Evolutionary conservation across 768 basidiomycete species (phyloP).

Genomic region (Termitomyces sp.): DNA sequence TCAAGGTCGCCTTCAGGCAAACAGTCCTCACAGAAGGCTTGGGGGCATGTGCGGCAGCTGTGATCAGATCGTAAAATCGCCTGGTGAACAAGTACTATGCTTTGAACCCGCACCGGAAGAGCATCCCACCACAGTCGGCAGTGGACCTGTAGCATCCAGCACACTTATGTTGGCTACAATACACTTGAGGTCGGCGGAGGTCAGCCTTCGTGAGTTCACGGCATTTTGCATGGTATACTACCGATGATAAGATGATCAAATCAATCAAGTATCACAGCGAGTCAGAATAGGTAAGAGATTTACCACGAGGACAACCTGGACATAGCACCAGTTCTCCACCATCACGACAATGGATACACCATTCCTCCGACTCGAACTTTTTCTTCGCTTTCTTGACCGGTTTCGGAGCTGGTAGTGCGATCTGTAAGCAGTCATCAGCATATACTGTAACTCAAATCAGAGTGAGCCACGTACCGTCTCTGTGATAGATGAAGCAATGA

Average conservation of each 20-base stretch:
- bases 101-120: slow-evolving; percentile 45
- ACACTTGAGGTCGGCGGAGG: slow-evolving; percentile 23
- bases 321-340: slow-evolving; percentile 55
- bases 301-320: slow-evolving; percentile 53
- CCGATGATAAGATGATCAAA: not conserved
- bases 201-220: slow-evolving; percentile 36
- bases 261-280: not conserved
- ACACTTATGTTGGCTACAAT: slow-evolving; percentile 55
- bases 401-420: slow-evolving; percentile 15
- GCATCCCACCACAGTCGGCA: slow-evolving; percentile 50
- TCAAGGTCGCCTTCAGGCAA: slow-evolving; percentile 48
- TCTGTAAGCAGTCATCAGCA: slow-evolving; percentile 12
- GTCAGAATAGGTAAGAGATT: slow-evolving; percentile 6
- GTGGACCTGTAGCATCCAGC: slow-evolving; percentile 42
- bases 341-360: slow-evolving; percentile 58
- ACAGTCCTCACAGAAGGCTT: slow-evolving; percentile 64
- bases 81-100: not conserved
- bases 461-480: slow-evolving; percentile 13
- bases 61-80: not conserved
- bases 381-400: slow-evolving; percentile 28
- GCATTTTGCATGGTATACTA: slow-evolving; percentile 57
- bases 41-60: slow-evolving; percentile 59
- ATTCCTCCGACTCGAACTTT: slow-evolving; percentile 54
- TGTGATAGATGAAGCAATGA: slow-evolving; percentile 23
- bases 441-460: not conserved